These are phyloP conservation scores for Jacaranda copaia DNA, from an alignment of 257 asterid genomes.

Conservation along the genomic window DNA sequence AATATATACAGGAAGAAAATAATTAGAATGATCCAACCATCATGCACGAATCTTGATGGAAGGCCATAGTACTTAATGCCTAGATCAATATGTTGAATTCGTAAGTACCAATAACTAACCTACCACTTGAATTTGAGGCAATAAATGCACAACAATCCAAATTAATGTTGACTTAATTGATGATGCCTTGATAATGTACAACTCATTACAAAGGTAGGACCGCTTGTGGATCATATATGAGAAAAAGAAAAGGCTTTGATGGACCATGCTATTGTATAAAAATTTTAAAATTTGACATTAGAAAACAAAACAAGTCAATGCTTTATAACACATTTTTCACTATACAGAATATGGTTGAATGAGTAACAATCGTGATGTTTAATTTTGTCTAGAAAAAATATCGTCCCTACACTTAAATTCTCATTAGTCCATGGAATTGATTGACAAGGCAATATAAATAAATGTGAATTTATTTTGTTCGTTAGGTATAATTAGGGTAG, in stretches of 20 bases:
- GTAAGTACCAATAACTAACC: not conserved
- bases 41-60: not conserved
- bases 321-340: not conserved
- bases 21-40: too few relatives aligned
- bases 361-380: not conserved
- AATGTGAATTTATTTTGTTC: slow-evolving; percentile 9
- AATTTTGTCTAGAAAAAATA: not conserved
- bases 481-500: not conserved
- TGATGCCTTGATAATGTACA: slow-evolving; percentile 3
- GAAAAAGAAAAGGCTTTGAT: not conserved
- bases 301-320: not conserved
- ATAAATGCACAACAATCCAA: slow-evolving; percentile 28
- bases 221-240: not conserved
- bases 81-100: not conserved
- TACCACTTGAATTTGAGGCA: not conserved
- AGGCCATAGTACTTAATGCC: not conserved
- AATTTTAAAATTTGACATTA: not conserved
- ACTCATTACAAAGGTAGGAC: not conserved
- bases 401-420: not conserved
- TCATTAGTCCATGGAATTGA: not conserved
- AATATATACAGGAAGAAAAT: too few relatives aligned
- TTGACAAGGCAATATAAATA: not conserved
- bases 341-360: not conserved
- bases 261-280: too few relatives aligned
- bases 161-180: slow-evolving; percentile 14